Base-by-base conservation (phyloP, 148 eudicot species). In the Dysphania ambrosioides region DNA sequence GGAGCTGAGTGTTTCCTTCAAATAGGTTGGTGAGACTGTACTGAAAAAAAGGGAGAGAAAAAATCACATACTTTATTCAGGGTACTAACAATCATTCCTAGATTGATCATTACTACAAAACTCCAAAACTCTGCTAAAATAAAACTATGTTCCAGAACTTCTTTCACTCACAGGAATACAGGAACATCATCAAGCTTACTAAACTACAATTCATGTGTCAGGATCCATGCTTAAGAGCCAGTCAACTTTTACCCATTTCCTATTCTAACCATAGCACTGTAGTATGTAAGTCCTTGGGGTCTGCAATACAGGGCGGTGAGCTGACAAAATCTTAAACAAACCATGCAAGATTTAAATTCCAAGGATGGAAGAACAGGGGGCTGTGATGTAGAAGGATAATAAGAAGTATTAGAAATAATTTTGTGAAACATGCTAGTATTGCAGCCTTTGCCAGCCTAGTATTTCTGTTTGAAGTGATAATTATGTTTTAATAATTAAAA, bases 11-110 rank as follows among this genome's bases (percentile, higher is more conserved):
- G 96, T 92, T 83, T 92, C 96, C 79, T 78, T 85, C 70, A 90
- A 85, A 79, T 92, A 92, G 42, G 96, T 79, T 26, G 97, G 92
- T 77, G 97, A 92, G 73, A 90, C 97, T 79, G 97, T 93, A 77
- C 97, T 93, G 96, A 69, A 87, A 84, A 71, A 71, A 67, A 73
- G 66, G 24, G 36, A 19, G 79, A 75, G 36, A 15, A 67, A 62
- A 41, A 76, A 79, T 68, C 72, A 82, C 21, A 49, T 53, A 68
- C 36, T n/a, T 70, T 34, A 72, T 76, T n/a, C 36, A 19, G n/a
- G 29, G 11, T 75, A 30, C 51, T 41, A 41, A 40, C 55, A 27
- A 23, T 32, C 32, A 40, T 67, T 11, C 58, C 21, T 13, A 29
- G 26, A 69, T 6, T 16, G 18, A 69, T 29, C 8, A 1, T 44